Conservation (phyloP, 2,329 filamentous ascomycete species). For the Alternaria postmessia region DNA sequence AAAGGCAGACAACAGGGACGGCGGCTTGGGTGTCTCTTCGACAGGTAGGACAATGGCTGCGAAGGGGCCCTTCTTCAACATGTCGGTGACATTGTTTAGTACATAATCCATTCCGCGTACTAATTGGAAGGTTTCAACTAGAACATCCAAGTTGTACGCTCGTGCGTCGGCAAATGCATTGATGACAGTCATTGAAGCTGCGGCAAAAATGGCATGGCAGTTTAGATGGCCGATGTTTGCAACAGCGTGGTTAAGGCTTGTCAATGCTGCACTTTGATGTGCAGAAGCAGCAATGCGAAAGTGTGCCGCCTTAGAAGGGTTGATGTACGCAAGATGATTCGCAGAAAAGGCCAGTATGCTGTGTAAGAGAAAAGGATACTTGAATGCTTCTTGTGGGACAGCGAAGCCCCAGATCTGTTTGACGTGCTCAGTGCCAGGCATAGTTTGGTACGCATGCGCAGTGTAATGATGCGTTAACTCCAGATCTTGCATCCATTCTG, state of each 20-base stretch:
- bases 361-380: conserved; percentile 50
- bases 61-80: conserved; percentile 36
- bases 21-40: conserved; percentile 20
- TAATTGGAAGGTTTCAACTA: conserved; percentile 39
- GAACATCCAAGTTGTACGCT: conserved; percentile 27
- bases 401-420: conserved; percentile 44
- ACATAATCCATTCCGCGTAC: conserved; percentile 40
- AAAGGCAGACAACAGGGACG: conserved; percentile 30
- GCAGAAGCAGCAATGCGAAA: conserved; percentile 38
- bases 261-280: conserved; percentile 38
- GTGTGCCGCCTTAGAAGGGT: conserved; percentile 26
- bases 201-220: conserved; percentile 40
- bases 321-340: conserved; percentile 44
- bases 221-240: conserved; percentile 34
- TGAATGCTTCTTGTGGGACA: conserved; percentile 46
- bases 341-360: conserved; percentile 51
- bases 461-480: conserved; percentile 44
- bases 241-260: conserved; percentile 31
- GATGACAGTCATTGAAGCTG: conserved; percentile 33
- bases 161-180: conserved; percentile 37
- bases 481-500: conserved; percentile 37
- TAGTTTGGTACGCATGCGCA: conserved; percentile 31
- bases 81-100: conserved; percentile 21
- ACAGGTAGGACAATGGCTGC: conserved; percentile 24
- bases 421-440: conserved; percentile 33